Percentiles rank a stretch among this genome's conserved stretches.
These are phyloP conservation scores for Mucor indicus DNA, from an alignment of 371 early-diverging fungal species.

Conservation along the genomic window DNA sequence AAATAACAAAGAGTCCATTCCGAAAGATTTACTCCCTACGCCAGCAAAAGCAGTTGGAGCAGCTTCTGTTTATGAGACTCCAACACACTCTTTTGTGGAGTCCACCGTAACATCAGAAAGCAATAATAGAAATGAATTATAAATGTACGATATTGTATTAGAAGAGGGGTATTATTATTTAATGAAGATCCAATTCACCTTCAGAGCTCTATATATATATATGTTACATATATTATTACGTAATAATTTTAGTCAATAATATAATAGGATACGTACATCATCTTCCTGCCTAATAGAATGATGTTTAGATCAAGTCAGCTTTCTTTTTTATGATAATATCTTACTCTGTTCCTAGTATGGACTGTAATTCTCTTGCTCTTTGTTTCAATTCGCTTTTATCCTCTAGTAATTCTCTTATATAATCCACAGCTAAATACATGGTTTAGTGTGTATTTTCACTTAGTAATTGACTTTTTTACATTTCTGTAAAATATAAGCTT, in stretches of 20 bases:
- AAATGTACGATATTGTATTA: too few species aligned
- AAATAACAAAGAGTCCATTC: neutral
- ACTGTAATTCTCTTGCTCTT: constrained; percentile 10
- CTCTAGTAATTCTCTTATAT: constrained; percentile 16
- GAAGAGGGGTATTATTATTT: too few species aligned
- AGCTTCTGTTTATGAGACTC: too few species aligned
- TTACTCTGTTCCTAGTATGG: constrained; percentile 16
- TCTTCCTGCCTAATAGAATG: constrained; percentile 10
- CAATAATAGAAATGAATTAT: too few species aligned
- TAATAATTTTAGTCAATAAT: neutral
- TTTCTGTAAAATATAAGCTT: constrained; percentile 38
- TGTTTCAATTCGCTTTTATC: constrained; percentile 12
- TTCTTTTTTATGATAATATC: neutral
- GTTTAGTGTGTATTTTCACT: neutral
- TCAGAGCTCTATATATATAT: constrained; percentile 11
- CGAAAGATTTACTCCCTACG: too few species aligned
- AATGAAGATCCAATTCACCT: constrained; percentile 10
- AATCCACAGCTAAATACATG: constrained; percentile 16
- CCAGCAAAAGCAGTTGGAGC: too few species aligned
- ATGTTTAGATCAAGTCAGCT: neutral
- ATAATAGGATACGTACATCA: constrained; percentile 14
- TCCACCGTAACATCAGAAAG: too few species aligned
- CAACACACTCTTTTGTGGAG: too few species aligned
- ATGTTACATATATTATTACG: neutral
- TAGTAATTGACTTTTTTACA: too few species aligned